Conservation (phyloP, 2,329 filamentous ascomycete species). For the Pseudofabraea citricarpa region DNA sequence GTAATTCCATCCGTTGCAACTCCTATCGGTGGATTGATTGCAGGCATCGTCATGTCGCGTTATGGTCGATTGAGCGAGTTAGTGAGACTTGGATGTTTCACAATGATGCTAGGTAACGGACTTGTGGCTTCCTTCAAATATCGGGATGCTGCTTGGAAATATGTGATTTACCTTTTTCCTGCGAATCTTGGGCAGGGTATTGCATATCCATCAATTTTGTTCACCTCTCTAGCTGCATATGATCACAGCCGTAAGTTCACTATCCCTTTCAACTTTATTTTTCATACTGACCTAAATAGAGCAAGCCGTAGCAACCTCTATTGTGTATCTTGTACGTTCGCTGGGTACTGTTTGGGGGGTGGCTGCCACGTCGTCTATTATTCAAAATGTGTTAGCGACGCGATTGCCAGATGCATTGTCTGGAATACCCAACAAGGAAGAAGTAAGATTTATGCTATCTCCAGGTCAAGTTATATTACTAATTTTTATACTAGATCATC, state of each 20-base stretch:
- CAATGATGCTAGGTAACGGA: conserved; percentile 49
- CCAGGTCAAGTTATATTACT: too few species aligned
- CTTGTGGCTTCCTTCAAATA: conserved; percentile 45
- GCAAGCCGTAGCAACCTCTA: conserved; percentile 58
- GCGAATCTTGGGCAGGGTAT: conserved; percentile 57
- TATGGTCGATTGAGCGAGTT: conserved; percentile 47
- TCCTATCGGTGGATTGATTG: conserved; percentile 50
- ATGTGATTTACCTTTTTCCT: conserved; percentile 51
- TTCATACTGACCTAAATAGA: conserved; percentile 33
- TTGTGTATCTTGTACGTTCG: conserved; percentile 59
- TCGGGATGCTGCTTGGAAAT: conserved; percentile 47
- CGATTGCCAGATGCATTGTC: conserved; percentile 48
- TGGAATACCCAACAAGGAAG: conserved; percentile 52
- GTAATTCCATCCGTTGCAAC: conserved; percentile 58
- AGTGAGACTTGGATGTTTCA: conserved; percentile 43
- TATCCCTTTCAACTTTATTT: not conserved
- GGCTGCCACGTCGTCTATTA: conserved; percentile 55
- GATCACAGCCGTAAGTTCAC: conserved; percentile 52
- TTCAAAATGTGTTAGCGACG: conserved; percentile 55
- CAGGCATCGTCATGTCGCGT: conserved; percentile 54
- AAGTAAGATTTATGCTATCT: too few species aligned
- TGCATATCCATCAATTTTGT: conserved; percentile 52
- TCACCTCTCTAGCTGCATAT: conserved; percentile 58
- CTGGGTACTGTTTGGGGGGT: conserved; percentile 62
- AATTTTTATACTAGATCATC: too few species aligned